Base-by-base conservation (phyloP, 139 green algal genomes). In the Chlorella sorokiniana region DNA sequence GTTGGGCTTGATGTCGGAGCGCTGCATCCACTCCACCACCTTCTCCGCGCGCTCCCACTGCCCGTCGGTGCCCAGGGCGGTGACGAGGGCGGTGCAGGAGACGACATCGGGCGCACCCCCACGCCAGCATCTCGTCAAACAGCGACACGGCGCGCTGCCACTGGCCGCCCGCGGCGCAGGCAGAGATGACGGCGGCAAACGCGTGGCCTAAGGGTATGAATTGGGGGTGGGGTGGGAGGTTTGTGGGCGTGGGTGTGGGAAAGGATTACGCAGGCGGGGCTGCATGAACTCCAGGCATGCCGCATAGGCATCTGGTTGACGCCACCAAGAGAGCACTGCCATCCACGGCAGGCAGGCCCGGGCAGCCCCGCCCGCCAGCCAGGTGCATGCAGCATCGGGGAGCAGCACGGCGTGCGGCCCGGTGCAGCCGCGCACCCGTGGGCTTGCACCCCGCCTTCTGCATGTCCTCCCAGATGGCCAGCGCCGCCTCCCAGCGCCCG, bases 391-490 rank as follows among this genome's bases (percentile, higher is more conserved):
- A 37, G 59, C 59, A 10, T 18, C 59, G 31, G 61, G 61, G n/a
- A 41, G 5, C 2, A 20, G 1, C 31, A 44, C n/a, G n/a, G n/a
- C n/a, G n/a, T n/a, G n/a, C n/a, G n/a, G n/a, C n/a, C n/a, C n/a
- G n/a, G n/a, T n/a, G n/a, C n/a, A n/a, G 37, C 37, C 1, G 48
- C 78, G 38, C 44, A 91, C 90, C 88, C 29, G 89, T 91, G 27
- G 91, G 86, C 37, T 85, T 83, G 79, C 88, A 93, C 31, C 87
- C 87, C 11, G 88, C 81, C 20, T 62, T 35, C 51, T 85, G 78
- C 93, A 97, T 94, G 86, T 97, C 94, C 27, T 86, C 76, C 93
- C 94, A 97, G 44, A 97, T 93, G 16, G 88, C 87, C 56, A 97
- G 87, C 3, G 91, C 91, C 0, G 79, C 83, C 63, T 85, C 69